These are phyloP conservation scores for Pisolithus marmoratus DNA, from an alignment of 768 basidiomycete genomes.

Conservation along the genomic window DNA sequence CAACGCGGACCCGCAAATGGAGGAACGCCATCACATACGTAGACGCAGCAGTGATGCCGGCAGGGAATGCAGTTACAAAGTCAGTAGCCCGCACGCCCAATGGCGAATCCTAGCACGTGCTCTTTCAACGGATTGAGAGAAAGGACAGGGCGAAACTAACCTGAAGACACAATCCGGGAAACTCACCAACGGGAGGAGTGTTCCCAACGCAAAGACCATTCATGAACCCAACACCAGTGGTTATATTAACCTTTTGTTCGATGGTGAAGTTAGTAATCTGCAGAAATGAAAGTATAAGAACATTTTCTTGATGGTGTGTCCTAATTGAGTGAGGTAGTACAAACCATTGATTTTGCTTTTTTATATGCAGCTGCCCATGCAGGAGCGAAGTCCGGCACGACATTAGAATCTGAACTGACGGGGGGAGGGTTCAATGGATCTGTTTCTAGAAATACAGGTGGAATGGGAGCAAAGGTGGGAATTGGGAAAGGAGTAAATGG, in stretches of 20 bases:
- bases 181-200: slow-evolving; percentile 46
- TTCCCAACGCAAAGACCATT: slow-evolving; percentile 69
- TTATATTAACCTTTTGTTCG: slow-evolving; percentile 59
- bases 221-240: slow-evolving; percentile 50
- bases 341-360: slow-evolving; percentile 52
- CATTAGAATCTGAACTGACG: slow-evolving; percentile 32
- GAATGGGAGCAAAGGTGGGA: slow-evolving; percentile 49
- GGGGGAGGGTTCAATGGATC: slow-evolving; percentile 56
- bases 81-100: slow-evolving; percentile 75
- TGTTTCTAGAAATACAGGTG: slow-evolving; percentile 47
- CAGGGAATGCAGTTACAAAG: slow-evolving; percentile 72
- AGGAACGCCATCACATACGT: slow-evolving; percentile 44
- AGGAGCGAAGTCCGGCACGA: slow-evolving; percentile 41
- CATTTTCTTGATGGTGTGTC: no score
- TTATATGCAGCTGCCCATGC: slow-evolving; percentile 57
- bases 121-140: neutral
- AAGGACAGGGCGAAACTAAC: slow-evolving; percentile 23
- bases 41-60: slow-evolving; percentile 75
- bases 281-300: no score
- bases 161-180: slow-evolving; percentile 70
- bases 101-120: slow-evolving; percentile 52
- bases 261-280: slow-evolving; percentile 48
- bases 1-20: neutral
- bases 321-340: slow-evolving; percentile 8
- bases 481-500: slow-evolving; percentile 58